Percentiles rank a stretch among this genome's conserved stretches.
Conservation (phyloP, 208 protist genomes). For the Trichomonas gallinae region DNA sequence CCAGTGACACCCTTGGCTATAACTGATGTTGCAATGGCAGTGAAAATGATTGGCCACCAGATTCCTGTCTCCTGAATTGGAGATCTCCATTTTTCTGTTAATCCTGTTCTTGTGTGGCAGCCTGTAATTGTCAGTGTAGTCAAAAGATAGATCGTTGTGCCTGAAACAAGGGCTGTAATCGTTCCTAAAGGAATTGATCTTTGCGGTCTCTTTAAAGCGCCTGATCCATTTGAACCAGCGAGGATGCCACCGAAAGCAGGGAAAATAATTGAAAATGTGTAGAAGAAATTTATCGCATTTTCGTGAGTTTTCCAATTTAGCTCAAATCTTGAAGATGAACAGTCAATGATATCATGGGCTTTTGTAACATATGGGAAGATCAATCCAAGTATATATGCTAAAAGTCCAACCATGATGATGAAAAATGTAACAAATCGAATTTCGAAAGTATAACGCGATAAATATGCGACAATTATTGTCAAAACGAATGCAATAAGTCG, state of each 20-base stretch:
- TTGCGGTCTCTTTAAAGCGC: not conserved
- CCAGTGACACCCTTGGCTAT: not conserved
- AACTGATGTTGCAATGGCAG: not conserved
- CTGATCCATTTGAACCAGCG: not conserved
- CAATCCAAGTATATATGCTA: not conserved
- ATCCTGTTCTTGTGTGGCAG: not conserved
- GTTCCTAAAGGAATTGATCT: not conserved
- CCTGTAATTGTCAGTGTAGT: not conserved
- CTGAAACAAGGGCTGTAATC: not conserved
- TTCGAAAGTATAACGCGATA: not conserved
- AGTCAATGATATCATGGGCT: not conserved
- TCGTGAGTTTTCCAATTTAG: not conserved
- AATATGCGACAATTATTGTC: not conserved
- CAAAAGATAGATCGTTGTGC: not conserved
- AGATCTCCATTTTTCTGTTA: not conserved
- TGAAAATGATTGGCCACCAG: not conserved
- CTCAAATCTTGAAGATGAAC: not conserved
- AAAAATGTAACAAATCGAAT: not conserved
- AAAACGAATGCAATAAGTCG: not conserved
- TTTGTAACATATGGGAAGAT: not conserved
- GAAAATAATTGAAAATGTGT: slow-evolving; percentile 4
- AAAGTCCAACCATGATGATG: not conserved
- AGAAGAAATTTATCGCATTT: not conserved
- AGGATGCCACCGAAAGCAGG: slow-evolving; percentile 3
- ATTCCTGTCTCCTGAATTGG: not conserved